Conservation (phyloP, 2,329 filamentous ascomycete species). For the Didymella exigua region DNA sequence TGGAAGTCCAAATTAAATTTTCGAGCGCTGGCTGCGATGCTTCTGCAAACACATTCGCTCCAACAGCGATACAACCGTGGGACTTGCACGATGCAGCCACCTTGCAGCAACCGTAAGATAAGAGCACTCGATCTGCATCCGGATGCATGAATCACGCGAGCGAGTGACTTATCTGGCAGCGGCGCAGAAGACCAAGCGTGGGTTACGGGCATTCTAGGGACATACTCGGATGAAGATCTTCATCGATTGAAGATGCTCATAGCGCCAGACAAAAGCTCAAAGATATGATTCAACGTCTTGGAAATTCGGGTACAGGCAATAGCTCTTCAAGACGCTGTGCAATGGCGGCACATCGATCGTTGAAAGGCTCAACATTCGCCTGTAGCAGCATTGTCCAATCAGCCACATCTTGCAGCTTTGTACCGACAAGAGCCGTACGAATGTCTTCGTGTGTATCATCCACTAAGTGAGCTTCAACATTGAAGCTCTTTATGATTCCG, state of each 20-base stretch:
- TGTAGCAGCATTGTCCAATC: constrained; percentile 45
- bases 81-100: no score
- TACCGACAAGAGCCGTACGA: constrained; percentile 37
- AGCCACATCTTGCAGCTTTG: constrained; percentile 57
- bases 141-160: background rate
- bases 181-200: background rate
- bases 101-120: no score
- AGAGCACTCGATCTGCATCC: no score
- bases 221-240: background rate
- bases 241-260: background rate
- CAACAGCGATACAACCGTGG: no score
- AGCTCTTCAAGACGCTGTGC: constrained; percentile 29
- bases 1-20: no score
- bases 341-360: constrained; percentile 18
- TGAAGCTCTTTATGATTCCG: constrained; percentile 61
- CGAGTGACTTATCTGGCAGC: background rate
- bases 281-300: background rate
- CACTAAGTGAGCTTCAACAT: constrained; percentile 30
- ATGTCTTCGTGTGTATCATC: constrained; percentile 23
- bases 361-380: constrained; percentile 21
- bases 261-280: background rate
- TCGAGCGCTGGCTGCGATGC: no score
- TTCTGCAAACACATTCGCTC: no score
- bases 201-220: background rate
- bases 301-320: constrained; percentile 29